Evolutionary conservation across 148 eudicot genomes (phyloP).

Genomic region (Dysphania ambrosioides): DNA sequence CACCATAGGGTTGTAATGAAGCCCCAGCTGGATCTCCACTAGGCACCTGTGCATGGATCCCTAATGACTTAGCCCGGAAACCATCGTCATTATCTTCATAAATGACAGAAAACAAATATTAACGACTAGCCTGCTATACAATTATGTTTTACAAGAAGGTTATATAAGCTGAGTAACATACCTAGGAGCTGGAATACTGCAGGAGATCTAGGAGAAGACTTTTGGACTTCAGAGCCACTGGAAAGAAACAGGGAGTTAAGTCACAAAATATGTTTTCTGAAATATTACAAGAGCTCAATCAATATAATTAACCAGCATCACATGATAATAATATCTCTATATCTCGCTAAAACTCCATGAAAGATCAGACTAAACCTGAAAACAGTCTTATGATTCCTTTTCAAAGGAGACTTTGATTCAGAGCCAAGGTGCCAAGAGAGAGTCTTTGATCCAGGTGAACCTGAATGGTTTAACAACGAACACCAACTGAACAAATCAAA

Average conservation of each 20-base stretch:
- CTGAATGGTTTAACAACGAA: constrained; percentile 36
- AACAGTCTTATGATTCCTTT: constrained; percentile 48
- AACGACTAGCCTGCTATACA: constrained; percentile 13
- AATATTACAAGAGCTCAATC: neutral
- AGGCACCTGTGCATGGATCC: constrained; percentile 39
- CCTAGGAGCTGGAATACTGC: constrained; percentile 57
- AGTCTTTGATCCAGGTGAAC: constrained; percentile 64
- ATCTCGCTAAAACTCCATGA: neutral
- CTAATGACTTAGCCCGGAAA: constrained; percentile 37
- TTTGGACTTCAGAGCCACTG: constrained; percentile 61
- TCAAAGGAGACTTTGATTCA: constrained; percentile 60
- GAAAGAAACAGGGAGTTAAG: constrained; percentile 11
- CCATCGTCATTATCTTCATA: constrained; percentile 51
- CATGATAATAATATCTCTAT: neutral
- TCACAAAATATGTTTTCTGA: neutral
- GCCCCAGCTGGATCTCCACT: constrained; percentile 39
- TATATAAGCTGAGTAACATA: constrained; percentile 26
- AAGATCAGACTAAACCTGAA: constrained; percentile 48
- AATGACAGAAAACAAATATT: neutral
- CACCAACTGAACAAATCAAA: neutral
- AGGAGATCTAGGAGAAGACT: constrained; percentile 41
- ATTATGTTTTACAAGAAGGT: constrained; percentile 10
- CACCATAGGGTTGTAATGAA: constrained; percentile 55
- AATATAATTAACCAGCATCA: neutral
- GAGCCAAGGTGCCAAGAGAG: constrained; percentile 96